These are phyloP conservation scores for Penicillium olsonii DNA, from an alignment of 2,329 filamentous ascomycete genomes.

Conservation along the genomic window DNA sequence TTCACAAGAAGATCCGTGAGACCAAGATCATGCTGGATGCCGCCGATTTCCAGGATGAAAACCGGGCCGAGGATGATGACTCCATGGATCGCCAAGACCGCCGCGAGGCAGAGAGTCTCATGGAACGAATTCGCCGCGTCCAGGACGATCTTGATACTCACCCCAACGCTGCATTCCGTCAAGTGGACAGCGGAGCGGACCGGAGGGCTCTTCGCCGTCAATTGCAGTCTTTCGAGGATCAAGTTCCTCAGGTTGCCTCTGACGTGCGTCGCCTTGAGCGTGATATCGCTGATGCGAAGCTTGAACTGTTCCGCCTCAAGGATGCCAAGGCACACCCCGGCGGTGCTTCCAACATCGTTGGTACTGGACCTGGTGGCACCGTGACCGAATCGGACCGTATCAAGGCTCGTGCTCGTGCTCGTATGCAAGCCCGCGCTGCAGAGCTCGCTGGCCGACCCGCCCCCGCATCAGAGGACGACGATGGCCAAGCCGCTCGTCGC, in stretches of 20 bases:
- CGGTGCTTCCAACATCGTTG: constrained; percentile 77
- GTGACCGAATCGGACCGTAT: constrained; percentile 93
- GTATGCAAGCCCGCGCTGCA: constrained; percentile 97
- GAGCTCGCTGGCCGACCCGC: constrained; percentile 84
- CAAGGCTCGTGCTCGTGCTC: constrained; percentile 91
- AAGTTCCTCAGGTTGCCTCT: constrained; percentile 87
- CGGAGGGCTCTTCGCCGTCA: constrained; percentile 83
- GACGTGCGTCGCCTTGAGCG: constrained; percentile 89
- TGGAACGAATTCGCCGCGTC: constrained; percentile 83
- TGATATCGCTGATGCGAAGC: constrained; percentile 83
- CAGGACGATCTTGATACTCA: constrained; percentile 95
- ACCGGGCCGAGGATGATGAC: constrained; percentile 85
- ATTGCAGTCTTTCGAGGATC: constrained; percentile 83
- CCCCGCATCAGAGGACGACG: constrained; percentile 66
- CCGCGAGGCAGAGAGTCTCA: constrained; percentile 89
- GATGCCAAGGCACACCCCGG: constrained; percentile 90
- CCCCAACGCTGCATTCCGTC: constrained; percentile 71
- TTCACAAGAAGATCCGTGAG: constrained; percentile 90
- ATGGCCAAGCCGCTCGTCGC: constrained; percentile 76
- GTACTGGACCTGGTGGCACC: constrained; percentile 85
- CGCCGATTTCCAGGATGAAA: constrained; percentile 94
- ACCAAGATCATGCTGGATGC: constrained; percentile 93
- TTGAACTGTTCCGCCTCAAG: constrained; percentile 90
- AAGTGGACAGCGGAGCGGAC: constrained; percentile 84
- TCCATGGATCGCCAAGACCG: constrained; percentile 86